phyloP scores from a whole-genome alignment of 495 filamentous ascomycete species.

The Neurospora africana region DNA sequence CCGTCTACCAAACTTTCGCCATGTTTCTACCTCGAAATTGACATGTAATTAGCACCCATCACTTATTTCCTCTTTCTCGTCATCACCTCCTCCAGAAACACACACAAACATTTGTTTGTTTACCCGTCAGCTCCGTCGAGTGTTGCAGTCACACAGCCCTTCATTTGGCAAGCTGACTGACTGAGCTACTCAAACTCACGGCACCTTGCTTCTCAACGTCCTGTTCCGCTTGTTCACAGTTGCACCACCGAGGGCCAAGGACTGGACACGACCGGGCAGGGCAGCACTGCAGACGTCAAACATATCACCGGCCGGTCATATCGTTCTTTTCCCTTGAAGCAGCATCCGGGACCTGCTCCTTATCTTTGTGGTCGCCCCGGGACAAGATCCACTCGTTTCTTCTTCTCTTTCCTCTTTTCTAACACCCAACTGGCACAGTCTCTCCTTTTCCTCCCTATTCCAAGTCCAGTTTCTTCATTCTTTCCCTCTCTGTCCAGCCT shows the following conservation, averaged over 20 bases:
- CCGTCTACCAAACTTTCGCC: not conserved
- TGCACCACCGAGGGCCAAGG: not conserved
- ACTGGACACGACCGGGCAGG: not conserved
- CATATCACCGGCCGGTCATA: not conserved
- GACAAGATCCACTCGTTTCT: not conserved
- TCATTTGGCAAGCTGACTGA: not conserved
- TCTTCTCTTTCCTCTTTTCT: not conserved
- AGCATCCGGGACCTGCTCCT: not conserved
- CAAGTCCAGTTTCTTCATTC: not conserved
- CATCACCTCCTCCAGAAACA: not conserved
- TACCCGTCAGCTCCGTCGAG: not conserved
- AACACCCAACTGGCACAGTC: not conserved
- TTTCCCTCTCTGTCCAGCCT: not conserved
- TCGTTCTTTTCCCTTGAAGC: not conserved
- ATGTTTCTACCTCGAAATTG: not conserved
- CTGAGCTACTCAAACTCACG: not conserved
- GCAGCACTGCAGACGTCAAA: not conserved
- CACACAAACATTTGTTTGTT: not conserved
- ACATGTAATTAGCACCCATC: not conserved
- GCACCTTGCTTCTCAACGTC: not conserved
- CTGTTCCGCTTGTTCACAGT: not conserved
- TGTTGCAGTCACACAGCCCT: not conserved
- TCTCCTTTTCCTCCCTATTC: not conserved
- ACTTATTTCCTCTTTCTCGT: not conserved
- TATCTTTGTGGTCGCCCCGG: not conserved